Base-by-base conservation (phyloP, 257 asterid species). In the Sherardia arvensis region DNA sequence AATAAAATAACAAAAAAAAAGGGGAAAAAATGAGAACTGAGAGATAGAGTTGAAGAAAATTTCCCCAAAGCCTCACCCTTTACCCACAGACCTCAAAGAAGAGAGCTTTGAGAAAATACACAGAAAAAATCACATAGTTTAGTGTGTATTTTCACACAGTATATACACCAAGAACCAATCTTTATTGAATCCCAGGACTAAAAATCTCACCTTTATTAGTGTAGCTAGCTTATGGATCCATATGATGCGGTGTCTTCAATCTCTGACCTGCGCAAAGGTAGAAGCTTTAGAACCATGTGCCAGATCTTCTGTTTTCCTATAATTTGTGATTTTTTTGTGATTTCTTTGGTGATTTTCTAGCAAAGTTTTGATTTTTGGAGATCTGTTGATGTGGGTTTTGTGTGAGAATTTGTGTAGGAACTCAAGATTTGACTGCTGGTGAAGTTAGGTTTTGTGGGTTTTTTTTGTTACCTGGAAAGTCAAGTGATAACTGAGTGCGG, bases 201-300 rank as follows among this genome's bases (percentile, higher is more conserved):
- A 72, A 71, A 71, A 43, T 43, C 73, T 74, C 62, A 69, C 57
- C 72, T 67, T 58, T 58, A 51, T 43, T 45, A 67, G 66, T 66
- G 78, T 38, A 47, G 9, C 43, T 43, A 26, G 81, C 59, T 43
- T 47, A 85, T 85, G 91, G 95, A 81, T 77, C 76, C 63, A 47
- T 70, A 69, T 70, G 83, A 75, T 71, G 71, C 77, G 82, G 72
- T 75, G 45, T 74, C 76, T 66, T 81, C 85, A 72, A 67, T 65
- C 34, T 56, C 66, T 34, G 78, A 80, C 76, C 91, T 83, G 38
- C 85, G 83, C 26, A 73, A 81, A 85, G 95, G 95, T 90, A 57
- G 66, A 62, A 65, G n/a, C 48, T 76, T 40, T 20, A 21, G 40
- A 66, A 43, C 32, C 62, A 64, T 54, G 38, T 30, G 34, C 65